Evolutionary conservation across 352 stramenopile species (phyloP).

Genomic region (Globisporangium cederbergense): DNA sequence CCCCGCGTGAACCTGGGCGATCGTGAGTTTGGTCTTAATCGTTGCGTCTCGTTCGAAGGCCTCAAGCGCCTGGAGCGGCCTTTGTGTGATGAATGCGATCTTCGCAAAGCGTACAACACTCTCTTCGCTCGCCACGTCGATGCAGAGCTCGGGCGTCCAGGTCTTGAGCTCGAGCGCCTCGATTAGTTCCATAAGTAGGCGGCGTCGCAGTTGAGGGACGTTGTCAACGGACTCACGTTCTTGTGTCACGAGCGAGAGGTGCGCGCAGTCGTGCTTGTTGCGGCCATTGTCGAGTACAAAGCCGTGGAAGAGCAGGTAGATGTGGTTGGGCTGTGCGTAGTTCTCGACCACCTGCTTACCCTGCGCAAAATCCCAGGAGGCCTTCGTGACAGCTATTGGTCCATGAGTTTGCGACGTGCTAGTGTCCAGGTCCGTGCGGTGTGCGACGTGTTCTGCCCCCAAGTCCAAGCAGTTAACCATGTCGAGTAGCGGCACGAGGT

Average conservation of each 20-base stretch:
- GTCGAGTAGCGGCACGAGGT: constrained; percentile 93
- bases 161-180: constrained; percentile 25
- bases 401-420: background rate
- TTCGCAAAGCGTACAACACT: constrained; percentile 23
- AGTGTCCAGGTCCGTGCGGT: constrained; percentile 44
- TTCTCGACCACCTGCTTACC: constrained; percentile 90
- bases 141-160: constrained; percentile 39
- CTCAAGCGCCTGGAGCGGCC: constrained; percentile 18
- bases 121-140: constrained; percentile 11
- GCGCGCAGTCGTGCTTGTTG: constrained; percentile 86
- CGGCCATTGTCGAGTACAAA: constrained; percentile 59
- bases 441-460: constrained; percentile 34
- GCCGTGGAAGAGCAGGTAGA: constrained; percentile 92
- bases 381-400: constrained; percentile 61
- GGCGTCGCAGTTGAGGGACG: constrained; percentile 13
- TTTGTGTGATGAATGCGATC: constrained; percentile 22
- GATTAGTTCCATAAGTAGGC: constrained; percentile 21
- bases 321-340: constrained; percentile 93
- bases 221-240: constrained; percentile 7
- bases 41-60: background rate
- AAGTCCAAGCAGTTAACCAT: constrained; percentile 90
- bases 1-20: background rate
- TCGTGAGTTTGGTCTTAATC: background rate
- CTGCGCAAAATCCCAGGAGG: constrained; percentile 56
- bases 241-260: constrained; percentile 38